phyloP scores from a whole-genome alignment of 805 yeast genomes.

The Priceomyces fermenticarens region DNA sequence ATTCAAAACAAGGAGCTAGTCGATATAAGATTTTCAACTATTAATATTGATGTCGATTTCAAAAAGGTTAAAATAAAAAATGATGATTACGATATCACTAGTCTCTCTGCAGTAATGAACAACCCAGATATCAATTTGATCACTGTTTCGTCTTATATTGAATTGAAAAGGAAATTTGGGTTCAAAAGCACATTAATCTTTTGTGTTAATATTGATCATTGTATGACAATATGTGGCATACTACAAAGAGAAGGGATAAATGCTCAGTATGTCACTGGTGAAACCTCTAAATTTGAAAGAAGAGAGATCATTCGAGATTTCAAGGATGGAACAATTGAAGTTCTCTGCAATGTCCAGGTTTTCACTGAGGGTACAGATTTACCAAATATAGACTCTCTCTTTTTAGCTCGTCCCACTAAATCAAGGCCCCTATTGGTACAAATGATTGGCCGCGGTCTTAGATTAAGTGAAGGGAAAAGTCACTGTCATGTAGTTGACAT shows the following conservation, averaged over 20 bases:
- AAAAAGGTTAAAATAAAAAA: constrained; percentile 22
- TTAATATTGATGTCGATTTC: constrained; percentile 48
- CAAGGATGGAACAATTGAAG: constrained; percentile 58
- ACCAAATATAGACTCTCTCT: constrained; percentile 79
- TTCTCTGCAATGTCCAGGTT: constrained; percentile 82
- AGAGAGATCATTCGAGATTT: constrained; percentile 55
- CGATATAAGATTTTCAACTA: constrained; percentile 62
- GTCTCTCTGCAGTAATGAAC: constrained; percentile 56
- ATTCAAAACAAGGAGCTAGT: constrained; percentile 66
- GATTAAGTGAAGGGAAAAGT: constrained; percentile 59
- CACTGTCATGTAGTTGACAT: constrained; percentile 76
- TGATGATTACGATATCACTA: constrained; percentile 54
- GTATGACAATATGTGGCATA: constrained; percentile 47
- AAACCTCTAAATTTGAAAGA: constrained; percentile 54
- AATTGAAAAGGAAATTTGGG: constrained; percentile 26
- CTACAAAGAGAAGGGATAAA: constrained; percentile 60
- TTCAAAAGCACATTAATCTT: constrained; percentile 70
- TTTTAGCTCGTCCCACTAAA: constrained; percentile 77
- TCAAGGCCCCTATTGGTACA: constrained; percentile 72
- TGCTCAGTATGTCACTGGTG: constrained; percentile 71
- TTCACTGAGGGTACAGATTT: constrained; percentile 95
- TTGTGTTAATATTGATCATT: constrained; percentile 73
- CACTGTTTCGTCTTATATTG: constrained; percentile 51
- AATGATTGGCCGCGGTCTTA: constrained; percentile 88
- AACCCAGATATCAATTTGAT: constrained; percentile 51